A percentile compares a stretch with the other conserved stretches of the same genome.
These are phyloP conservation scores for Nevesoporus exiguus DNA, from an alignment of 768 basidiomycete species.

Conservation along the genomic window DNA sequence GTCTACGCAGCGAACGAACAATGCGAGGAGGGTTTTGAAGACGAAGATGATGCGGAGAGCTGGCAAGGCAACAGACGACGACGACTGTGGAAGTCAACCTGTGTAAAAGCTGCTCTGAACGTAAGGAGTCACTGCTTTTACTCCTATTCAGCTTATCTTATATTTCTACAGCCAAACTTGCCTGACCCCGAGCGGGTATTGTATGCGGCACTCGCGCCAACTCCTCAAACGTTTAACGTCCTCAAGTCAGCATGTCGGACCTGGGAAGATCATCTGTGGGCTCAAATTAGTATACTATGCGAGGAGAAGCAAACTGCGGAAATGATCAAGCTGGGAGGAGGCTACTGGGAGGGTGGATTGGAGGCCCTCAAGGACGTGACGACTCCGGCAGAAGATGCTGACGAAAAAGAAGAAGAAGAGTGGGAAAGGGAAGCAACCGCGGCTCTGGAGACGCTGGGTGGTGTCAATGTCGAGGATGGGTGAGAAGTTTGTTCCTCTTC, in stretches of 20 bases:
- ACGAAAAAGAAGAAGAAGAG: constrained; percentile 45
- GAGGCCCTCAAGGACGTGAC: constrained; percentile 41
- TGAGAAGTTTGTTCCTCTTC: constrained; percentile 29
- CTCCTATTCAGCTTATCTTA: constrained; percentile 4
- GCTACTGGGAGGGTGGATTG: constrained; percentile 77
- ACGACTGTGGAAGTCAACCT: constrained; percentile 84
- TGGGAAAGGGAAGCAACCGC: constrained; percentile 65
- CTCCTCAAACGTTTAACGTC: constrained; percentile 56
- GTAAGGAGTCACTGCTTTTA: constrained; percentile 34
- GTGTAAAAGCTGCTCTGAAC: constrained; percentile 73
- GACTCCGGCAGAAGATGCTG: constrained; percentile 24
- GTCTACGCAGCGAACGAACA: constrained; percentile 44
- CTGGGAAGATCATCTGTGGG: constrained; percentile 98
- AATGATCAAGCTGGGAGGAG: constrained; percentile 58
- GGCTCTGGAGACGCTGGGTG: constrained; percentile 55
- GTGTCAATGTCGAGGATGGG: constrained; percentile 63
- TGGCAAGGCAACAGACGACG: constrained; percentile 78
- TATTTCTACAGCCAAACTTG: constrained; percentile 44
- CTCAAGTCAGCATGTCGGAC: constrained; percentile 75
- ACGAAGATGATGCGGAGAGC: constrained; percentile 40
- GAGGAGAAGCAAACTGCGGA: constrained; percentile 76
- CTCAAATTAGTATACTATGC: constrained; percentile 73
- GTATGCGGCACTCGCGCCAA: constrained; percentile 82
- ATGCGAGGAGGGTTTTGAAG: constrained; percentile 45
- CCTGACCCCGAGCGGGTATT: constrained; percentile 76